Conservation (phyloP, 2,329 filamentous ascomycete genomes). For the Aureobasidium lini region DNA sequence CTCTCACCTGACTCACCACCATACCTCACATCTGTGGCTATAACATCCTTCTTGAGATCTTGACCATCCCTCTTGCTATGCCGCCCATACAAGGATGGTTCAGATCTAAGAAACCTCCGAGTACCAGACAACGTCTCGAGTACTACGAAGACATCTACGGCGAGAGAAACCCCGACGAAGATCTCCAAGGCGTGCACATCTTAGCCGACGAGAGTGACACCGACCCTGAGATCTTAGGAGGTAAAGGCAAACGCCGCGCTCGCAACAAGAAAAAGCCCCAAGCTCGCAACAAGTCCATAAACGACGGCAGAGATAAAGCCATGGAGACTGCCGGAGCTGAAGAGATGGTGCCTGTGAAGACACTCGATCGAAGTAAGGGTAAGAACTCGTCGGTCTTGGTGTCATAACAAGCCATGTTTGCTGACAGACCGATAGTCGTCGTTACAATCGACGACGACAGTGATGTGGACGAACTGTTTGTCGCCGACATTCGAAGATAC, state of each 20-base stretch:
- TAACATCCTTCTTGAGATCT: background rate
- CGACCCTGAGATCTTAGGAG: background rate
- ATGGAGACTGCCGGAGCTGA: background rate
- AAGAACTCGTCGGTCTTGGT: background rate
- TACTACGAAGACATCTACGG: conserved; percentile 2
- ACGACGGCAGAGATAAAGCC: background rate
- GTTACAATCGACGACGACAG: background rate
- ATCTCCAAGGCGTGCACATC: background rate
- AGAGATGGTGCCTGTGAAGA: background rate
- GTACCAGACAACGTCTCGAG: background rate
- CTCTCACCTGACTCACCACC: background rate
- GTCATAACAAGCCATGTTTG: background rate
- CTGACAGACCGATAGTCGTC: background rate
- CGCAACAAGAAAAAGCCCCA: no score
- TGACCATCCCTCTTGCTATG: background rate
- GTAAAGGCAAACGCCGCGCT: background rate
- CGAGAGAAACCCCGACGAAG: background rate
- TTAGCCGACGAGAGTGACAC: background rate
- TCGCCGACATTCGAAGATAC: background rate
- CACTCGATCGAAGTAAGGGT: background rate
- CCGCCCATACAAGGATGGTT: background rate
- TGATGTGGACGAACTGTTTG: background rate
- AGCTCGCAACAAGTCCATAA: background rate
- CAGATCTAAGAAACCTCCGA: background rate
- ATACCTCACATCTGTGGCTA: no score